These are phyloP conservation scores for Phaeotremella skinneri DNA, from an alignment of 768 basidiomycete species.

Conservation along the genomic window DNA sequence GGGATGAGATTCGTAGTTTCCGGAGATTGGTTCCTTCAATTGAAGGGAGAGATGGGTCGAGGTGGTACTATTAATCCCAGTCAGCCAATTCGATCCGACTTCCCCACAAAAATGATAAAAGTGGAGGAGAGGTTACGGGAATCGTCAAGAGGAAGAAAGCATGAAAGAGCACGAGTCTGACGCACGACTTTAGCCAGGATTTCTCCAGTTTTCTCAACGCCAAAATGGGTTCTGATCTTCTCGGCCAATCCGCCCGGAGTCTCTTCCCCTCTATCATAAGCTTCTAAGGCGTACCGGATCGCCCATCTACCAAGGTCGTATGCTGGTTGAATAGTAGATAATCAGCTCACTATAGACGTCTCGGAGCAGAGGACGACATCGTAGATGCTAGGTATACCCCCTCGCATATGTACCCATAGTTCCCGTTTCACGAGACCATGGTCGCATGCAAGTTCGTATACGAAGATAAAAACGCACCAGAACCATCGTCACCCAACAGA, in stretches of 20 bases:
- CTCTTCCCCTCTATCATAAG: conserved; percentile 28
- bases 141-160: background rate
- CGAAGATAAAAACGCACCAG: conserved; percentile 24
- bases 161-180: background rate
- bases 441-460: no score
- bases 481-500: conserved; percentile 41
- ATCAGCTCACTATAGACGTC: background rate
- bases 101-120: background rate
- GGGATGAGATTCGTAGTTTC: conserved; percentile 32
- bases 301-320: conserved; percentile 36
- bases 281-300: conserved; percentile 32
- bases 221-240: conserved; percentile 30
- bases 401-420: no score
- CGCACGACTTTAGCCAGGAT: conserved; percentile 33
- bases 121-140: background rate
- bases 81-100: background rate
- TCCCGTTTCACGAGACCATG: no score
- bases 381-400: no score
- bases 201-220: conserved; percentile 29
- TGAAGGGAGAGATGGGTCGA: conserved; percentile 27
- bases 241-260: conserved; percentile 18
- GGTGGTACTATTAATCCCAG: conserved; percentile 31
- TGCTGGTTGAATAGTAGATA: conserved; percentile 22
- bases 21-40: conserved; percentile 34
- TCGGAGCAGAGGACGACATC: background rate